Conservation (phyloP, 139 green algal genomes). For the Coccomyxa sp. region DNA sequence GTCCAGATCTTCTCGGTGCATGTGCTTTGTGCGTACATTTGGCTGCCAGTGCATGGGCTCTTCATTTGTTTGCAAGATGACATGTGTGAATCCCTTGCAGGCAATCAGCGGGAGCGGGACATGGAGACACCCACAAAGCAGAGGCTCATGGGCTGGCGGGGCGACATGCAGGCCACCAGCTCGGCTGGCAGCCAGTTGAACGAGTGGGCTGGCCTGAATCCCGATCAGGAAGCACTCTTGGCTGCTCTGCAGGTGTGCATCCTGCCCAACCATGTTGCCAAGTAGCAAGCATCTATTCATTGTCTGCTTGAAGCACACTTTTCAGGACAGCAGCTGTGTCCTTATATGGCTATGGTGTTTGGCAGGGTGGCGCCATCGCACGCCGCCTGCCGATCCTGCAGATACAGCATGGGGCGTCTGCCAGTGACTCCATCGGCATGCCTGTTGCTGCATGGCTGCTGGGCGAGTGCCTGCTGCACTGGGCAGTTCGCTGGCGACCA, state of each 20-base stretch:
- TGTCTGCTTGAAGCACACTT: no score
- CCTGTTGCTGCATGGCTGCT: slow-evolving; percentile 47
- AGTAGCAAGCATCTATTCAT: no score
- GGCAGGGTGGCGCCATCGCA: slow-evolving; percentile 16
- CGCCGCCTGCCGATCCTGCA: slow-evolving; percentile 32
- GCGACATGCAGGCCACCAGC: neutral
- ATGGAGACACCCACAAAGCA: neutral
- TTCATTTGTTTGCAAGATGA: no score
- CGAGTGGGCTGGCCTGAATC: neutral
- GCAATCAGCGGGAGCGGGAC: neutral
- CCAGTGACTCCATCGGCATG: slow-evolving; percentile 27
- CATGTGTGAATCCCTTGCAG: no score
- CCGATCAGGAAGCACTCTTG: neutral
- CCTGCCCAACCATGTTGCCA: neutral
- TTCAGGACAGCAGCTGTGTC: no score
- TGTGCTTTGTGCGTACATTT: no score
- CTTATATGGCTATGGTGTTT: no score
- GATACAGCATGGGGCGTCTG: slow-evolving; percentile 16
- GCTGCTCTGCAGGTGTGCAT: neutral
- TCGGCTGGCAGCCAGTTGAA: neutral
- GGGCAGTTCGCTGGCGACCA: slow-evolving; percentile 33
- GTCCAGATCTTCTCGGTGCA: no score
- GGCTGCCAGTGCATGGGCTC: no score
- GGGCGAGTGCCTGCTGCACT: slow-evolving; percentile 39
- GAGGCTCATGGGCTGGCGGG: neutral